Base-by-base conservation (phyloP, 116 monocot species). In the Zostera marina region DNA sequence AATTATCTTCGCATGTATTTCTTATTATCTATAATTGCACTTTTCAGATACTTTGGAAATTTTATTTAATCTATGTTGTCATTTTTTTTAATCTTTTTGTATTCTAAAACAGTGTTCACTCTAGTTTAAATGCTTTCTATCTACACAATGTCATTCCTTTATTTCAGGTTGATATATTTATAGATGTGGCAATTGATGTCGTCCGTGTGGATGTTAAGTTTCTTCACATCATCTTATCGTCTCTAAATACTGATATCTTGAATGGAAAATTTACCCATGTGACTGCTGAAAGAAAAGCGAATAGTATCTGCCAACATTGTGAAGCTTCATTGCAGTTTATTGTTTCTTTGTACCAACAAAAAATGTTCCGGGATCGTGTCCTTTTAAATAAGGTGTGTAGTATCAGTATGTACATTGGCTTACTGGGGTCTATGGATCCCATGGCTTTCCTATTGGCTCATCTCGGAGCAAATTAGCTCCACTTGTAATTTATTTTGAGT, bases 311-410 rank as follows among this genome's bases (percentile, higher is more conserved):
- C 59, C 81, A 90, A 64, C 82, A 98, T 58, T 86, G 91, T 62
- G 98, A 98, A 65, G 91, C 74, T 69, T 90, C 98, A 44, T 67
- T 98, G 69, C 98, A 98, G 60, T 86, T 81, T 76, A 72, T 98
- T 67, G 68, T 77, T 38, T 83, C 72, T 22, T 67, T 98, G 47
- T 90, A 86, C 71, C 98, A 98, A 60, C 98, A 98, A 61, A 90
- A 98, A 57, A 9, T 79, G 25, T 90, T 98, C 53, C 72, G 83
- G 41, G 91, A 98, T 41, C 83, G 73, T 44, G 65, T 98, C 15
- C 73, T 98, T 19, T 80, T 63, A 73, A 86, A 90, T 74, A 86
- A 98, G 98, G 98, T 98, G 46, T n/a, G 26, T 8, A 41, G 20
- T 16, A 9, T 53, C 55, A 26, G 1, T 2, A 26, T 26, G 4